Conservation (phyloP, 805 yeast species). For the Yarrowia sp. region DNA sequence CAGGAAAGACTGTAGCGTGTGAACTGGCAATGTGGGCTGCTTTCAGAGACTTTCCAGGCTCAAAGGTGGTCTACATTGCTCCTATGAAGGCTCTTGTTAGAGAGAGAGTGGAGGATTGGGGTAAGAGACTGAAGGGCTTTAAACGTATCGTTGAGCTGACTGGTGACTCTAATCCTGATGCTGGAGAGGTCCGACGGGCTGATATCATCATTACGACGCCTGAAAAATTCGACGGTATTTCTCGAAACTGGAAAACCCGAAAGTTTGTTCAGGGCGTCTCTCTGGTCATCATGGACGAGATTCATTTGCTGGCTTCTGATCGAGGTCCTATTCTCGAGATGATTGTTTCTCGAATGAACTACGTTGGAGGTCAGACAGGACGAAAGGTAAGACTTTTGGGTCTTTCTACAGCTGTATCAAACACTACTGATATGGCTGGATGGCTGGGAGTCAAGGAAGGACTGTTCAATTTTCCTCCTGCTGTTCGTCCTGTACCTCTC, state of each 20-base stretch:
- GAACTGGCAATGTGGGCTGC: slow-evolving; percentile 98
- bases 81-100: slow-evolving; percentile 87
- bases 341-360: slow-evolving; percentile 86
- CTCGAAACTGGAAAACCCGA: slow-evolving; percentile 81
- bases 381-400: slow-evolving; percentile 66
- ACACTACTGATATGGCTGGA: slow-evolving; percentile 81
- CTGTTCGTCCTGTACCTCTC: slow-evolving; percentile 81
- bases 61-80: slow-evolving; percentile 80
- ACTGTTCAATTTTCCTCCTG: slow-evolving; percentile 72
- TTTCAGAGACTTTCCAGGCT: slow-evolving; percentile 71
- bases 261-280: slow-evolving; percentile 72
- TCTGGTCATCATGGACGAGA: slow-evolving; percentile 80
- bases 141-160: slow-evolving; percentile 68
- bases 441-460: slow-evolving; percentile 76
- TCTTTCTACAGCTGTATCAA: slow-evolving; percentile 82
- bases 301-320: slow-evolving; percentile 78
- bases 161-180: slow-evolving; percentile 78
- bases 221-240: slow-evolving; percentile 83
- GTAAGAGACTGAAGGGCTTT: slow-evolving; percentile 40
- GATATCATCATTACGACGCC: slow-evolving; percentile 81
- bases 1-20: slow-evolving; percentile 96
- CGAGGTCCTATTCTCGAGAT: slow-evolving; percentile 84
- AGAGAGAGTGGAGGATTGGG: slow-evolving; percentile 84
- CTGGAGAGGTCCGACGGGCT: slow-evolving; percentile 61
- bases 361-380: slow-evolving; percentile 58